Base-by-base conservation (phyloP, 495 filamentous ascomycete species). In the Neurospora hispaniola region DNA sequence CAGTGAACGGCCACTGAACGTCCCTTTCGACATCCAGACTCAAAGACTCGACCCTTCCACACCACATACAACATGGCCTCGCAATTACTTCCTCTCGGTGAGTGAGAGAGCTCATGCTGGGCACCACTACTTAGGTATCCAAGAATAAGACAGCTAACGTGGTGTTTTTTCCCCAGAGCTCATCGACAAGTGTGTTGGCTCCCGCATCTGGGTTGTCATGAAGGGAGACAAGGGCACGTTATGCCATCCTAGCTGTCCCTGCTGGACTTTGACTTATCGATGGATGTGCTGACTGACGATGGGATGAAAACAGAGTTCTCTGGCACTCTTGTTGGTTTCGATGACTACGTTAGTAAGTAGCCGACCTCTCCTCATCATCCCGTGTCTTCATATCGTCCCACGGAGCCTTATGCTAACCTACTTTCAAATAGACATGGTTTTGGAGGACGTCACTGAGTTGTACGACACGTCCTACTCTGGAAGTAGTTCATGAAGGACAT, bases 121-220 rank as follows among this genome's bases (percentile, higher is more conserved):
- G 54, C 1, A 0, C 8, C 23, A 62, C 11, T 18, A 12, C 27
- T 40, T 5, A 14, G 18, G 72, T 12, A 16, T 16, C 0, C 14
- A 43, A 70, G 38, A 0, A 41, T 16, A 27, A 59, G 23, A 69
- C 66, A 40, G 8, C 73, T 77, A 35, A 77, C 78, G 77, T 59
- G 48, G 5, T 42, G 76, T 41, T 40, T n/a, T 11, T 31, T 3
- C 27, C 4, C 71, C 75, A 98, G 96, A 99, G 82, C 87, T 99
- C 78, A 97, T 99, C 83, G 96, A 99, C 84, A 97, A 98, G 82
- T 98, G 96, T 82, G 93, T 98, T 72, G 96, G 96, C 44, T 98
- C 95, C 27, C 91, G 90, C 76, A 97, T 99, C 82, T 98, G 96
- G 96, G 94, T 99, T 72, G 89, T 99, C 81, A 98, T 98, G 96